Evolutionary conservation across 2,329 filamentous ascomycete species (phyloP), one percentile per base, ranked within the genome.

Genomic region (Trichophyton schoenleinii): DNA sequence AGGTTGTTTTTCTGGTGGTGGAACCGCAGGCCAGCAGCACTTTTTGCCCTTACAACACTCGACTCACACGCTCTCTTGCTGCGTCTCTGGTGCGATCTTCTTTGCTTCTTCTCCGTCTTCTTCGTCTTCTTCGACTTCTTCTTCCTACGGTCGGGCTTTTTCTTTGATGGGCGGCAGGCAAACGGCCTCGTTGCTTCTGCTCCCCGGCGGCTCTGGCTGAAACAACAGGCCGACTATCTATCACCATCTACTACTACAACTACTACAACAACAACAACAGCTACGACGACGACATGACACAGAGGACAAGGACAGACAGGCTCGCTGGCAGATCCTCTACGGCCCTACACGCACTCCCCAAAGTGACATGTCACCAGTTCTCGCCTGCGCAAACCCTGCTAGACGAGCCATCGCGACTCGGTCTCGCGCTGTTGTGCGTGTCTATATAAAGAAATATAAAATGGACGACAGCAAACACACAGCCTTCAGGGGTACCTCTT

Each of bases 331-430:
- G 49, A 55, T 55, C 49, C 25, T 28, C 18, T 28, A 34, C 9
- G 25, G 25, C 4, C 15, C 5, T 18, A 20, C 28, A 28, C 49
- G 15, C 13, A 15, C 31, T 18, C 18, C 18, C 25, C 15, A 18
- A 55, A 34, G 49, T 36, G 49, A 55, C 49, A 34, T 55, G 49
- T 55, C 49, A 55, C 49, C 49, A 9, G 18, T 34, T 34, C 49
- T 55, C 49, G 49, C 49, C 49, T 55, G 25, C 49, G 18, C 13
- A 55, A 55, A 55, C 49, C 49, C 49, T 55, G 49, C 49, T 36
- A 55, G 31, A 8, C 49, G 46, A 49, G 46, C 7, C 25, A 28
- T 49, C 3, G 15, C 42, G 9, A n/a, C 41, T 44, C 13, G 13
- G 41, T 44, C 13, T 36, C 34, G 7, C 11, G 34, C 8, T 48